Evolutionary conservation across 331 rosid species (phyloP).

Genomic region (Telfairia occidentalis): DNA sequence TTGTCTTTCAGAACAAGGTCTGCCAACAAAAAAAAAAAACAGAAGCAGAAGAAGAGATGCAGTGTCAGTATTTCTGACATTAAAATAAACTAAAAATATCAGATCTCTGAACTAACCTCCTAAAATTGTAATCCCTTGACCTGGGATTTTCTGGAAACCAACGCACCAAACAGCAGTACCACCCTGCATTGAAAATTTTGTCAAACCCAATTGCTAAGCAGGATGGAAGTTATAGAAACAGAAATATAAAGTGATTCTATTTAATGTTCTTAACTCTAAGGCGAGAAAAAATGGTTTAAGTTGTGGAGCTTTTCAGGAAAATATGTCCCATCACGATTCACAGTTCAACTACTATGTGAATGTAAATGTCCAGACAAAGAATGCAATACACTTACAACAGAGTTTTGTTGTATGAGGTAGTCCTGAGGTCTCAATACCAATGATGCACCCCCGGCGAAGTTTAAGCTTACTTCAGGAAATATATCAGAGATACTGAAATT

Average conservation of each 20-base stretch:
- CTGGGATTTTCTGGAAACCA: slow-evolving; percentile 77
- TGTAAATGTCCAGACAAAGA: not conserved
- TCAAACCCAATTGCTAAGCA: not conserved
- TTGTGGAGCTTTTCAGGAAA: not conserved
- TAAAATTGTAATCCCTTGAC: slow-evolving; percentile 72
- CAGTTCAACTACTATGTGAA: not conserved
- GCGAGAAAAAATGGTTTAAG: not conserved
- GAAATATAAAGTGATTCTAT: not conserved
- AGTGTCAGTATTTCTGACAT: slow-evolving; percentile 13
- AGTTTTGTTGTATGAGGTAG: slow-evolving; percentile 76
- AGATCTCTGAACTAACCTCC: slow-evolving; percentile 50
- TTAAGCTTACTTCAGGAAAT: slow-evolving; percentile 83
- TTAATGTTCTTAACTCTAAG: not conserved
- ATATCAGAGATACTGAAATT: slow-evolving; percentile 48
- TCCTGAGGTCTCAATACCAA: slow-evolving; percentile 75
- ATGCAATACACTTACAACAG: slow-evolving; percentile 45
- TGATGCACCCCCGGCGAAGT: slow-evolving; percentile 77
- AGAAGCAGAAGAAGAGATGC: slow-evolving; percentile 9
- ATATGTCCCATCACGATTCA: not conserved
- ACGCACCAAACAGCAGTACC: slow-evolving; percentile 76
- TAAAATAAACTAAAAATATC: not conserved
- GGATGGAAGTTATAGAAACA: not conserved
- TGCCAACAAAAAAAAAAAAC: slow-evolving; percentile 16
- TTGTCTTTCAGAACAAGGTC: slow-evolving; percentile 91
- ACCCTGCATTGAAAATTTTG: slow-evolving; percentile 34